These are phyloP conservation scores for Abortiporus biennis DNA, from an alignment of 1,284 basidiomycete genomes.

Conservation along the genomic window DNA sequence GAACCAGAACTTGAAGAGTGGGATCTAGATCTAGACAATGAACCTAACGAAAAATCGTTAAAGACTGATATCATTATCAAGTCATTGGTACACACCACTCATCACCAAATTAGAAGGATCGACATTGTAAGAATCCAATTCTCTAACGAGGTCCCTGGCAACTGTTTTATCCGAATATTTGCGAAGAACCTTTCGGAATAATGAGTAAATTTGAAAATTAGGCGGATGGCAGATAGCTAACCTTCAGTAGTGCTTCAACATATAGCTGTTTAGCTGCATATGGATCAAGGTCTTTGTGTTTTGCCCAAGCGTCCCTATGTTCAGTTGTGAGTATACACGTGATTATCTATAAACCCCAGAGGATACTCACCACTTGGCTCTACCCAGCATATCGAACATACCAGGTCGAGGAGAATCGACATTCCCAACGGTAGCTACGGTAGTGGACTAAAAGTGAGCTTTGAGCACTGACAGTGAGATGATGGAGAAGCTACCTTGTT, in stretches of 20 bases:
- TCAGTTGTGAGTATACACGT: conserved; percentile 20
- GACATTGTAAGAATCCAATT: conserved; percentile 77
- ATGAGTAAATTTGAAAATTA: conserved; percentile 2
- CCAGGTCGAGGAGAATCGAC: conserved; percentile 77
- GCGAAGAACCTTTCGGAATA: conserved; percentile 57
- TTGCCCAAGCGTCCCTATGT: conserved; percentile 89
- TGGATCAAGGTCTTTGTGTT: conserved; percentile 75
- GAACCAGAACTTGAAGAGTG: conserved; percentile 64
- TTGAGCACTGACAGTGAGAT: not conserved
- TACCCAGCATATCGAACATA: conserved; percentile 87
- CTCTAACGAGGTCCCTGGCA: conserved; percentile 70
- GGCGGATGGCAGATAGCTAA: conserved; percentile 20
- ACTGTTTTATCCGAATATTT: conserved; percentile 81
- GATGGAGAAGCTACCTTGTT: conserved; percentile 65
- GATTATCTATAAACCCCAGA: conserved; percentile 14
- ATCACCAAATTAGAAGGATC: conserved; percentile 65
- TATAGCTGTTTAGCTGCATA: conserved; percentile 88
- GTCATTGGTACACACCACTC: conserved; percentile 46
- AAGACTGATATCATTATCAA: not conserved
- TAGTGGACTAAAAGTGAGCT: conserved; percentile 6
- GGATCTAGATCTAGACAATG: conserved; percentile 39
- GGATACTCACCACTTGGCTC: conserved; percentile 81
- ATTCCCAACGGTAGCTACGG: conserved; percentile 82
- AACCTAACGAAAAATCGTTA: conserved; percentile 28
- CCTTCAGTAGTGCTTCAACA: conserved; percentile 84